Base-by-base conservation (phyloP, 1,284 basidiomycete species). In the Ceratobasidium sp. region DNA sequence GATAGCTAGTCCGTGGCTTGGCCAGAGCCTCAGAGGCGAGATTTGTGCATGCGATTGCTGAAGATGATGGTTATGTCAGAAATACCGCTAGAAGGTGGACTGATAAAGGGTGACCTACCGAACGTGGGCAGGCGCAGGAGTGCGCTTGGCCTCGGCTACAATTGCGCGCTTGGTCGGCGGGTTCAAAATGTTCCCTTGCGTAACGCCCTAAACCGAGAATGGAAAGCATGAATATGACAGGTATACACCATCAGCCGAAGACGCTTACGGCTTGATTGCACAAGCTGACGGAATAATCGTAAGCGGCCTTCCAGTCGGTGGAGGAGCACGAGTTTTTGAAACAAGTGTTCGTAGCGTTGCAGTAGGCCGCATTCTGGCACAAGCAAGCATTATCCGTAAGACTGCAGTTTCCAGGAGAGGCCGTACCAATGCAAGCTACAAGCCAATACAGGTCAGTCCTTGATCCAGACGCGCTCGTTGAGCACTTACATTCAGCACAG, bases 311-410 rank as follows among this genome's bases (percentile, higher is more conserved):
- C 60, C 60, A 66, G 33, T 66, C 60, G 11, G 50, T 27, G 2
- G 11, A 11, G 14, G 36, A 42, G 50, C 60, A 66, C 29, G 49
- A 56, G 30, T 46, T 52, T 13, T 46, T 27, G 56, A 71, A 62
- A 59, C 71, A 72, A 6, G 49, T 16, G 30, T 58, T 62, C 11
- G 70, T 71, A 16, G 66, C 19, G 21, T 56, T 62, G 36, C 69
- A 46, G 39, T 62, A 72, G 42, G 19, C 39, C 3, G 68, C n/a
- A 52, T 64, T 66, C 23, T 57, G 44, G 67, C 71, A 72, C 44
- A 71, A 42, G 50, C 71, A 72, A n/a, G 50, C 47, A 30, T 68
- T 54, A 27, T 72, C 71, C 2, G 62, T 72, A 9, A 33, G n/a
- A 29, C 60, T 25, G 47, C 71, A 72, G 21, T 7, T 25, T 3